These are phyloP conservation scores for Nitzschia sp. DNA, from an alignment of 108 stramenopile genomes.

Conservation along the genomic window DNA sequence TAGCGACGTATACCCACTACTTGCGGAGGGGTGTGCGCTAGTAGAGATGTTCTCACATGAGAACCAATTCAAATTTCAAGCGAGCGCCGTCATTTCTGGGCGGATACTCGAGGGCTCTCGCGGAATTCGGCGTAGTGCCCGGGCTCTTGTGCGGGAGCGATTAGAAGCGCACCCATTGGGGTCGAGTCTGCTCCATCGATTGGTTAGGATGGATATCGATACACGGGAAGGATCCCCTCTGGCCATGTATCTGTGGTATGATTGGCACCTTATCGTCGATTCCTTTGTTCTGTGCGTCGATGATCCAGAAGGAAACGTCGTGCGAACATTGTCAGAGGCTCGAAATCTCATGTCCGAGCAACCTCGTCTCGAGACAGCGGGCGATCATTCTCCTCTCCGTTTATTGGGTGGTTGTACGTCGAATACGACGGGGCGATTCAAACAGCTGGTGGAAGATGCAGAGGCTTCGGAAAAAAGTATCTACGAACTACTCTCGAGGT, in stretches of 20 bases:
- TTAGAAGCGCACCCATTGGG: constrained; percentile 17
- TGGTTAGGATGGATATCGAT: constrained; percentile 12
- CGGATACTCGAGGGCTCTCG: constrained; percentile 3
- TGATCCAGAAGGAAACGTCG: not conserved
- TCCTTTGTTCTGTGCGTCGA: constrained; percentile 18
- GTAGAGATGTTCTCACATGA: constrained; percentile 11
- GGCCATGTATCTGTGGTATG: constrained; percentile 15
- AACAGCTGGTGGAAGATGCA: constrained; percentile 46
- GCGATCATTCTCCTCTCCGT: not conserved
- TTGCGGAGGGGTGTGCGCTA: constrained; percentile 30
- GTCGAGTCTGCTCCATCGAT: constrained; percentile 4
- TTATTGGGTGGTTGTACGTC: not conserved
- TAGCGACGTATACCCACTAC: constrained; percentile 8
- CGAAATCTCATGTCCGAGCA: not conserved
- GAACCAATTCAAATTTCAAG: not conserved
- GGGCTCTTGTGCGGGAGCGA: constrained; percentile 22
- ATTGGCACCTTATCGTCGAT: constrained; percentile 31
- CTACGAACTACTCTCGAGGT: constrained; percentile 20
- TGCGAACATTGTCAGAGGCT: constrained; percentile 6
- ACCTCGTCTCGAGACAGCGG: constrained; percentile 18
- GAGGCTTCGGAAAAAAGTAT: constrained; percentile 34
- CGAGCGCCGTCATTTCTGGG: not conserved
- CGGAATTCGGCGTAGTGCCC: constrained; percentile 16
- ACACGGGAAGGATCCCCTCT: constrained; percentile 33
- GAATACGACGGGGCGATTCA: not conserved